A percentile compares a stretch with the other conserved stretches of the same genome.
Conservation (phyloP, 208 protist genomes). For the Leptomonas pyrrhocoris region DNA sequence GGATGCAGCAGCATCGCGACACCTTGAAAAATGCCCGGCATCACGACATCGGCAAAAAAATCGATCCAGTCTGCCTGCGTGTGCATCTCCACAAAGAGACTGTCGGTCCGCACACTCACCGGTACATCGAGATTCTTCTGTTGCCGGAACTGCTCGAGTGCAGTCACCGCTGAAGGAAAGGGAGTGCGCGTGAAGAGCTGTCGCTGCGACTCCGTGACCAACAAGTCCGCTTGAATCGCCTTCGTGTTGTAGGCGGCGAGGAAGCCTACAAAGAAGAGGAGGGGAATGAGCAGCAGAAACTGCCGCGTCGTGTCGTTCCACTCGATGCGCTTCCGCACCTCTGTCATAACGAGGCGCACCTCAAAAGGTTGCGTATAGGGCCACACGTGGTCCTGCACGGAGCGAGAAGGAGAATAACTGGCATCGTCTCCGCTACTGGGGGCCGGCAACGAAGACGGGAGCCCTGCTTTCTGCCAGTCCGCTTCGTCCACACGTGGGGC, state of each 20-base stretch:
- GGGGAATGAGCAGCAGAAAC: conserved; percentile 14
- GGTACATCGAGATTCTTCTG: conserved; percentile 1
- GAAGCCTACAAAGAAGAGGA: conserved; percentile 9
- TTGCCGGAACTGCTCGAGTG: conserved; percentile 19
- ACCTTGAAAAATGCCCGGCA: conserved; percentile 10
- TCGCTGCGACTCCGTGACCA: conserved; percentile 16
- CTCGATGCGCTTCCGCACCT: conserved; percentile 12
- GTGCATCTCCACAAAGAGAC: conserved; percentile 16
- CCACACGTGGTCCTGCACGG: conserved; percentile 14
- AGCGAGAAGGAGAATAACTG: neutral
- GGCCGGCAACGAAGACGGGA: no score
- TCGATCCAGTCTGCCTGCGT: conserved; percentile 28
- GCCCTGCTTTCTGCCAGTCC: neutral
- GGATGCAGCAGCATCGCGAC: neutral
- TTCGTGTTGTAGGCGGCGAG: neutral
- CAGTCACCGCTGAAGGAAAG: conserved; percentile 12
- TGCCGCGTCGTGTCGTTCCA: conserved; percentile 24
- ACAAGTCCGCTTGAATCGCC: neutral
- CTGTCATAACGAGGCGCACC: neutral
- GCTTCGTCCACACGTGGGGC: neutral
- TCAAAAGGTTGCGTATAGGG: conserved; percentile 14
- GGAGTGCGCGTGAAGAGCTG: conserved; percentile 10
- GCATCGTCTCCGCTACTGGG: neutral
- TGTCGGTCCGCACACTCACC: conserved; percentile 4
- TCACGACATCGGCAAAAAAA: conserved; percentile 6